Evolutionary conservation across 2,329 filamentous ascomycete genomes (phyloP), one percentile per base, ranked within the genome.

Genomic region (Botryosphaeria agaves): DNA sequence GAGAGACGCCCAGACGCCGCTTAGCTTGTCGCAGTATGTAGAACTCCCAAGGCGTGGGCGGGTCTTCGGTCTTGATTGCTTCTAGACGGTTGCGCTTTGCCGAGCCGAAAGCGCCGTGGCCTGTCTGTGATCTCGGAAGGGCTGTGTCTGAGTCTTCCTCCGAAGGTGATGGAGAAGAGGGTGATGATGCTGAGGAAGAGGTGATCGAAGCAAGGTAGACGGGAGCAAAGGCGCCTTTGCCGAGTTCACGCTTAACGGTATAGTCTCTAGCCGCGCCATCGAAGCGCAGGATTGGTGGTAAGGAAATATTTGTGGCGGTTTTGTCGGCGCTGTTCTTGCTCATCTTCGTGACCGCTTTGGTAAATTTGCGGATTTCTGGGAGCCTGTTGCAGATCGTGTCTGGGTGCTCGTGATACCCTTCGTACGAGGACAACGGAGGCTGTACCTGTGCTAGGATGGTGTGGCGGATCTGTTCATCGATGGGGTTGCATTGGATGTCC

Each of bases 31-130:
- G 76, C 61, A 95, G 83, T 53, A 98, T 91, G 55, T 93, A 80
- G 48, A 95, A 98, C 48, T 98, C 89, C 89, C 89, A 98, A 0
- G 80, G 66, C 4, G 75, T 78, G 0, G 87, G 81, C 1, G 85
- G 83, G 18, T 78, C 70, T 56, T 98, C 89, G 72, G 93, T 85
- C 55, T 98, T 98, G 42, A 98, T 64, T 2, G 89, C 89, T 52
- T 94, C 84, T 4, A 89, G 64, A 1, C 60, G 38, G 26, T 60
- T 59, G 25, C 79, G 72, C 23, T 59, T 56, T 1, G 52, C 30
- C 9, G 42, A 27, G n/a, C 68, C 60, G 44, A 76, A 71, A 8
- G 62, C 55, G 18, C 72, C 66, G 43, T 70, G 73, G 33, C 74
- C 71, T 66, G 78, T 71, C 33, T 61, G 59, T 3, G 54, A 59